Evolutionary conservation across 2,329 filamentous ascomycete species (phyloP).

Genomic region (Xylogone sp.): DNA sequence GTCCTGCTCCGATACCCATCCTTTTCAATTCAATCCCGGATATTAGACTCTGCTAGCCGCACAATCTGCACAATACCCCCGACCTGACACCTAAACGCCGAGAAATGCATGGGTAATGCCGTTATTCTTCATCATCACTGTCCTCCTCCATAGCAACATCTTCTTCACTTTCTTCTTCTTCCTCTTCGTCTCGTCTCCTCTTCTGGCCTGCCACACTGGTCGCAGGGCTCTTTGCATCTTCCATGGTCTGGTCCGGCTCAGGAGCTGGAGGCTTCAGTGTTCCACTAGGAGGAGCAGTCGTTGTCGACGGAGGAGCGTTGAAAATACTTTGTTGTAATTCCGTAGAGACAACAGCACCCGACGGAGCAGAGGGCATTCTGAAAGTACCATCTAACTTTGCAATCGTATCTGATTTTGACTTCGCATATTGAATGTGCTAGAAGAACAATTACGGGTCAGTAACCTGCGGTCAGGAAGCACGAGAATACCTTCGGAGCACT

Average conservation of each 20-base stretch:
- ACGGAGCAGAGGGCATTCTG: constrained; percentile 58
- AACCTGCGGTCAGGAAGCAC: neutral
- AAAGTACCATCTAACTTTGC: constrained; percentile 91
- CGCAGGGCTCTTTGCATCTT: constrained; percentile 50
- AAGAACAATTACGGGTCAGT: constrained; percentile 2
- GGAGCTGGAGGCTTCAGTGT: constrained; percentile 42
- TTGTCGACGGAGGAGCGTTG: constrained; percentile 56
- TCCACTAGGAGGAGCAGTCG: constrained; percentile 32
- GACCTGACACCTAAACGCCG: constrained; percentile 12
- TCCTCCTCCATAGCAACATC: constrained; percentile 68
- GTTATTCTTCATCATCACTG: constrained; percentile 65
- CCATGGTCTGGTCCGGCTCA: constrained; percentile 42
- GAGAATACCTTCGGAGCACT: constrained; percentile 29
- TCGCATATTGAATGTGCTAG: constrained; percentile 88
- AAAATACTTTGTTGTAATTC: constrained; percentile 79
- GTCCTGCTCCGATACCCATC: neutral
- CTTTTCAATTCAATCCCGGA: constrained; percentile 1
- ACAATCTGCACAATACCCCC: no score
- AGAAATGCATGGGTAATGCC: neutral
- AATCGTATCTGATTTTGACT: constrained; percentile 81
- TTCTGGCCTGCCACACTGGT: constrained; percentile 61
- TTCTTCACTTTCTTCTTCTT: constrained; percentile 65
- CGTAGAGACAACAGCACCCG: constrained; percentile 59
- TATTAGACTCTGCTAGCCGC: constrained; percentile 1
- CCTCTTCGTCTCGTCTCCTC: constrained; percentile 65